Conservation (phyloP, 2,329 filamentous ascomycete genomes). For the Epichloe uncinata region DNA sequence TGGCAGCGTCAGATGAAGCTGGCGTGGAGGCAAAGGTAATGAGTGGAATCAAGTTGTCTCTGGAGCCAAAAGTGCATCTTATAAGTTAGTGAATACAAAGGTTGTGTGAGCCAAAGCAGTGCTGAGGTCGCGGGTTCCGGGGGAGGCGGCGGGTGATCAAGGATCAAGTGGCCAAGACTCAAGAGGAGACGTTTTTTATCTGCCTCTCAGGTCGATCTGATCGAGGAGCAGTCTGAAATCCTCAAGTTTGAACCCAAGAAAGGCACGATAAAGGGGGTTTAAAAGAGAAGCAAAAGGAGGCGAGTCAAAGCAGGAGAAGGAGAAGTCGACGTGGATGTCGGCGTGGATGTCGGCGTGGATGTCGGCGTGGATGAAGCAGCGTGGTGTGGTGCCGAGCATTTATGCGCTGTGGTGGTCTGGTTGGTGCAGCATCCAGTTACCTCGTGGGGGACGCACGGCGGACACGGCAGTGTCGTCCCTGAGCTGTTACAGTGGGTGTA, state of each 20-base stretch:
- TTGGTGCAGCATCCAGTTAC: not conserved
- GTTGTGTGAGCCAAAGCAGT: not conserved
- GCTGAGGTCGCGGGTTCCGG: not conserved
- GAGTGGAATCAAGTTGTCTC: not conserved
- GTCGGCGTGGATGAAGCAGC: not conserved
- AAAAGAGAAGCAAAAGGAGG: not conserved
- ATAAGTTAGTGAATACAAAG: too few relatives aligned
- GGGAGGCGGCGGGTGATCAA: not conserved
- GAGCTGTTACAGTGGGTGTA: too few relatives aligned
- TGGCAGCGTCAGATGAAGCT: not conserved
- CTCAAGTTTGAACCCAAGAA: not conserved
- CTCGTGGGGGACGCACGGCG: too few relatives aligned
- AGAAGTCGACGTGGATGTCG: not conserved
- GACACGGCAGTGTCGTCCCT: too few relatives aligned
- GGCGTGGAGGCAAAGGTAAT: not conserved
- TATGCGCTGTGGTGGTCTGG: not conserved
- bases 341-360: not conserved
- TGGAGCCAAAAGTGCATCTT: not conserved
- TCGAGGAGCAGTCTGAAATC: too few relatives aligned
- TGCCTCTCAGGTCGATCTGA: not conserved
- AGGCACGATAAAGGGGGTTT: not conserved
- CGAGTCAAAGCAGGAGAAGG: not conserved
- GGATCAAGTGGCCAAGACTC: not conserved
- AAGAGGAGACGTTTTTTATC: not conserved
- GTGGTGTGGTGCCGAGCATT: not conserved